Evolutionary conservation across 352 stramenopile species (phyloP).

Genomic region (Phytophthora crassamura): DNA sequence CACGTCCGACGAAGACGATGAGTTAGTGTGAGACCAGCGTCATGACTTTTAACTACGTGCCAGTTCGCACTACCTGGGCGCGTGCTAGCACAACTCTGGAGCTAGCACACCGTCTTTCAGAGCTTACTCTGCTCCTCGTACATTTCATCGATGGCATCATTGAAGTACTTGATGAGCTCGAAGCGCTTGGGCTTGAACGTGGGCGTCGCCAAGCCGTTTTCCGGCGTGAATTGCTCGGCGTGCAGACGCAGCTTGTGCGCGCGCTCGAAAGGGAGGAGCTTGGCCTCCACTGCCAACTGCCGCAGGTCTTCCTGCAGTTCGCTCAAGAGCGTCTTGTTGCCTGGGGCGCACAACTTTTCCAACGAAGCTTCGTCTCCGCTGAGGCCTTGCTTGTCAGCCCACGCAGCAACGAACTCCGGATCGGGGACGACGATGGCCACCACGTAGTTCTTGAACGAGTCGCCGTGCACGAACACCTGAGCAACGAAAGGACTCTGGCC

Average conservation of each 20-base stretch:
- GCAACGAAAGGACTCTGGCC: slow-evolving; percentile 89
- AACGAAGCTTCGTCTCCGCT: slow-evolving; percentile 39
- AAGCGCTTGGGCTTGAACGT: slow-evolving; percentile 97
- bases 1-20: slow-evolving; percentile 17
- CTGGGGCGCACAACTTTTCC: slow-evolving; percentile 28
- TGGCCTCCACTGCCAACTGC: slow-evolving; percentile 50
- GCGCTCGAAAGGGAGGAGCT: slow-evolving; percentile 94
- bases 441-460: slow-evolving; percentile 92
- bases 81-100: slow-evolving; percentile 12
- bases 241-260: slow-evolving; percentile 91
- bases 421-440: slow-evolving; percentile 92
- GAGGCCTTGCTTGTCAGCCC: slow-evolving; percentile 41
- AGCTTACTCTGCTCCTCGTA: slow-evolving; percentile 51
- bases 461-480: slow-evolving; percentile 94
- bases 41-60: slow-evolving; percentile 11
- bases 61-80: not conserved
- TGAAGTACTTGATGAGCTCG: slow-evolving; percentile 63
- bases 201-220: slow-evolving; percentile 93
- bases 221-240: slow-evolving; percentile 86
- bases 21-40: not conserved
- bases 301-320: slow-evolving; percentile 43
- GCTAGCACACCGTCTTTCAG: slow-evolving; percentile 20
- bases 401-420: slow-evolving; percentile 56
- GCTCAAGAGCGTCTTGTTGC: slow-evolving; percentile 43
- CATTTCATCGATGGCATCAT: slow-evolving; percentile 58